These are phyloP conservation scores for Juglanconis sp. DNA, from an alignment of 2,329 filamentous ascomycete genomes.

Conservation along the genomic window DNA sequence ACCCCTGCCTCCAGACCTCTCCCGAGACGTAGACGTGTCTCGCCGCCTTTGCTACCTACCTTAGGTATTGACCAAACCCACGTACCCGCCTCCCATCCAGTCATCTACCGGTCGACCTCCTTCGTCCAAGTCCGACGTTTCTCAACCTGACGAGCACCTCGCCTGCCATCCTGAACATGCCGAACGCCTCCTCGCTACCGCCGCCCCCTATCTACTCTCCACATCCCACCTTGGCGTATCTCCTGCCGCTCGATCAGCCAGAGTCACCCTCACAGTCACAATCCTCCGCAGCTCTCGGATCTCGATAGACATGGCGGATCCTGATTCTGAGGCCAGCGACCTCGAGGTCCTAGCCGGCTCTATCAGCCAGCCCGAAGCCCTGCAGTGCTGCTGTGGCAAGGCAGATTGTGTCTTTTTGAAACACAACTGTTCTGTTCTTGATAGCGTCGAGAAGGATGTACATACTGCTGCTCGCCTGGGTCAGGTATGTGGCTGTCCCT, in stretches of 20 bases:
- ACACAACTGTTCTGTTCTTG: slow-evolving; percentile 75
- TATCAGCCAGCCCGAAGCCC: slow-evolving; percentile 29
- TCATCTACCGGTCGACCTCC: neutral
- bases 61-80: neutral
- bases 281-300: neutral
- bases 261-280: neutral
- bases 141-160: neutral
- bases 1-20: neutral
- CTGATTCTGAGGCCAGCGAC: slow-evolving; percentile 11
- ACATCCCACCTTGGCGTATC: slow-evolving; percentile 1
- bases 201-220: neutral
- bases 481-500: slow-evolving; percentile 63
- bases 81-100: neutral
- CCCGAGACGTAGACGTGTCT: neutral
- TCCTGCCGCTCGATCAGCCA: neutral
- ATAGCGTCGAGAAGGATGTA: slow-evolving; percentile 83
- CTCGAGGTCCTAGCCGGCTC: slow-evolving; percentile 12
- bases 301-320: slow-evolving; percentile 9
- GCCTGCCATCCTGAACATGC: slow-evolving; percentile 11
- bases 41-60: neutral
- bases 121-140: neutral
- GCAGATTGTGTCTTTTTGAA: slow-evolving; percentile 74
- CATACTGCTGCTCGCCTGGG: slow-evolving; percentile 82
- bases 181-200: slow-evolving; percentile 12
- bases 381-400: slow-evolving; percentile 82